phyloP scores from a whole-genome alignment of 768 basidiomycete species.

The Suillus variegatus region DNA sequence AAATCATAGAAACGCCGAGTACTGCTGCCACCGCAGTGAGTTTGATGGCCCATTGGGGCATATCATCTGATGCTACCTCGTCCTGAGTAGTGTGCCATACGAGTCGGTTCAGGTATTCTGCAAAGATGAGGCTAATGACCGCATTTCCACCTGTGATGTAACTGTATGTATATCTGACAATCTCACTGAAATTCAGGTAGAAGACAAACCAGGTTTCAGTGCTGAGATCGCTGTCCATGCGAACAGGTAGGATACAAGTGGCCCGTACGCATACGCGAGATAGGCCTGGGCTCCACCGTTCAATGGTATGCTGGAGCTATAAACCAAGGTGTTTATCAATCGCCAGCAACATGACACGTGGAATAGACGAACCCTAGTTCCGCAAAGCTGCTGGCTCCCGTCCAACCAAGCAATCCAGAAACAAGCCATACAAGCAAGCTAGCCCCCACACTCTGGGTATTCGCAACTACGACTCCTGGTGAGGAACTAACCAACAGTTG shows the following conservation, averaged over 20 bases:
- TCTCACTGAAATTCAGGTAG: neutral
- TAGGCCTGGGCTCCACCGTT: conserved; percentile 74
- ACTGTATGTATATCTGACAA: neutral
- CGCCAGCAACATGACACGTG: neutral
- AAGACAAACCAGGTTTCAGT: conserved; percentile 69
- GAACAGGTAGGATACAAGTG: conserved; percentile 86
- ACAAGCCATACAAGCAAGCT: conserved; percentile 84
- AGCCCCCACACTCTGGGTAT: conserved; percentile 87
- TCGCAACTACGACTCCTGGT: conserved; percentile 88
- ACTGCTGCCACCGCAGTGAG: conserved; percentile 78
- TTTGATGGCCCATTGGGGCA: conserved; percentile 93
- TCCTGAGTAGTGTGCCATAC: conserved; percentile 75
- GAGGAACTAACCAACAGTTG: conserved; percentile 62
- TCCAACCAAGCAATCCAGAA: conserved; percentile 89
- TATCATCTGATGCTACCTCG: conserved; percentile 71
- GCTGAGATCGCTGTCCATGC: conserved; percentile 94
- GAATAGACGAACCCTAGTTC: conserved; percentile 72
- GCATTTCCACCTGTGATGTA: conserved; percentile 61
- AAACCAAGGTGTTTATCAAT: neutral
- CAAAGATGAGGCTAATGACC: conserved; percentile 86
- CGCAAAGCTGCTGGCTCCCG: conserved; percentile 92
- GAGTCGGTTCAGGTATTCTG: conserved; percentile 90
- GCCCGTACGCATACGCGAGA: conserved; percentile 86
- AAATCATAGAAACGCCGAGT: conserved; percentile 70
- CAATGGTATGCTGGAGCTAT: conserved; percentile 35